A percentile compares a stretch with the other conserved stretches of the same genome.
Evolutionary conservation across 768 basidiomycete genomes (phyloP).

Genomic region (Amyloporia xantha): DNA sequence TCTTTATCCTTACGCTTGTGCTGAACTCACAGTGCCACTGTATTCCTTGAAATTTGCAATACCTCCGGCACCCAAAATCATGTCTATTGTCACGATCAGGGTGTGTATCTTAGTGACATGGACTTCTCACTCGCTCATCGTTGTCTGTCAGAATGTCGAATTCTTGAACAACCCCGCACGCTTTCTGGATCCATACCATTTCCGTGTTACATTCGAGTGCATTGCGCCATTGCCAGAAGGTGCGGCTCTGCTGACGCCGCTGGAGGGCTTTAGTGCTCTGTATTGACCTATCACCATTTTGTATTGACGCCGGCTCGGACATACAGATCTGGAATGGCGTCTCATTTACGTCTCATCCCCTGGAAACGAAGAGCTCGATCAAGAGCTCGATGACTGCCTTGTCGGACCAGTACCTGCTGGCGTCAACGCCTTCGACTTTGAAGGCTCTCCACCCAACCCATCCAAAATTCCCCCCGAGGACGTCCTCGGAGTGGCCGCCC

Average conservation of each 20-base stretch:
- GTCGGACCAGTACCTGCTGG: slow-evolving; percentile 97
- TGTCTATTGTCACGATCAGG: slow-evolving; percentile 69
- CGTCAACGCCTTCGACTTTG: slow-evolving; percentile 96
- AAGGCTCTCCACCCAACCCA: slow-evolving; percentile 79
- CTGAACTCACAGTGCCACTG: no score
- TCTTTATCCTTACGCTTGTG: no score
- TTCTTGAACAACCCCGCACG: slow-evolving; percentile 93
- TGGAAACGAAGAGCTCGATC: slow-evolving; percentile 85
- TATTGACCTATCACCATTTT: no score
- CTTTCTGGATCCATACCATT: slow-evolving; percentile 86
- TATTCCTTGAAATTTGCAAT: no score
- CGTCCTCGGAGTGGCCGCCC: slow-evolving; percentile 92
- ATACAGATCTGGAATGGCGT: slow-evolving; percentile 93
- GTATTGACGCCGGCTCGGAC: background rate
- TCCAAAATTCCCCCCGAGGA: slow-evolving; percentile 82
- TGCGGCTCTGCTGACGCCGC: no score
- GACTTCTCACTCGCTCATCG: background rate
- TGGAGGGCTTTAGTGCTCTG: no score
- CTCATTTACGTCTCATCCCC: slow-evolving; percentile 96
- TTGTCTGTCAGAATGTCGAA: slow-evolving; percentile 63
- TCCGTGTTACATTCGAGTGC: slow-evolving; percentile 96
- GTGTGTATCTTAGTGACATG: slow-evolving; percentile 34
- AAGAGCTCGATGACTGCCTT: slow-evolving; percentile 95
- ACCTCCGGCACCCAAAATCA: no score
- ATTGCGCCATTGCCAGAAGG: slow-evolving; percentile 88